A percentile compares a stretch with the other conserved stretches of the same genome.
These are phyloP conservation scores for Truncatella angustata DNA, from an alignment of 2,329 filamentous ascomycete genomes.

Conservation along the genomic window DNA sequence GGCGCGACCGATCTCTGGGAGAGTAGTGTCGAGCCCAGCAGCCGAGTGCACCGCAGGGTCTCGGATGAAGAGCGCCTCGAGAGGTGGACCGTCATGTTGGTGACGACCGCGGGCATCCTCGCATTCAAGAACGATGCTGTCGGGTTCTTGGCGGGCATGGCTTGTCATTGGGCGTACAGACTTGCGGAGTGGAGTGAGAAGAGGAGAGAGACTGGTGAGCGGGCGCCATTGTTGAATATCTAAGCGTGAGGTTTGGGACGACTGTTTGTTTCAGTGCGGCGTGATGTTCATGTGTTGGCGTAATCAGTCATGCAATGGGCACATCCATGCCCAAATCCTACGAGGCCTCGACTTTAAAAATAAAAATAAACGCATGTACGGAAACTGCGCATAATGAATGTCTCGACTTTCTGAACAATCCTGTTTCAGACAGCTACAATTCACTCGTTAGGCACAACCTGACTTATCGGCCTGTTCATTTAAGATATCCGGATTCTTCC, in stretches of 20 bases:
- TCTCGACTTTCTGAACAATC: no score
- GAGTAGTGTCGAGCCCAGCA: slow-evolving; percentile 42
- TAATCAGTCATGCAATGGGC: no score
- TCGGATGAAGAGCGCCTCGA: slow-evolving; percentile 68
- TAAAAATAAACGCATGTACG: no score
- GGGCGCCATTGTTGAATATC: slow-evolving; percentile 27
- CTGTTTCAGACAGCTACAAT: no score
- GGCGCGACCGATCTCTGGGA: slow-evolving; percentile 60
- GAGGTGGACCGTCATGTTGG: slow-evolving; percentile 86
- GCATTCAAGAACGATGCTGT: slow-evolving; percentile 89
- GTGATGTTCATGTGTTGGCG: background rate
- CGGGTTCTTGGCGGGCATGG: slow-evolving; percentile 78
- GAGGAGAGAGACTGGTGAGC: slow-evolving; percentile 25
- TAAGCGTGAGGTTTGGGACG: slow-evolving; percentile 5
- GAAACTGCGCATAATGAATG: no score
- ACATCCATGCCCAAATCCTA: no score
- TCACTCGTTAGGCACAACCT: no score
- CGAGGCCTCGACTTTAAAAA: no score
- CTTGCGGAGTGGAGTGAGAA: slow-evolving; percentile 37
- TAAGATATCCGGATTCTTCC: no score
- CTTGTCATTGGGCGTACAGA: slow-evolving; percentile 71
- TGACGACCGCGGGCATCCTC: slow-evolving; percentile 77
- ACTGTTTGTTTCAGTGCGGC: background rate
- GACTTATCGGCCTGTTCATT: no score
- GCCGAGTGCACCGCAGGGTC: slow-evolving; percentile 49